Percentiles rank a stretch among this genome's conserved stretches.
Conservation (phyloP, 2,329 filamentous ascomycete genomes). For the Xylaria sp. region DNA sequence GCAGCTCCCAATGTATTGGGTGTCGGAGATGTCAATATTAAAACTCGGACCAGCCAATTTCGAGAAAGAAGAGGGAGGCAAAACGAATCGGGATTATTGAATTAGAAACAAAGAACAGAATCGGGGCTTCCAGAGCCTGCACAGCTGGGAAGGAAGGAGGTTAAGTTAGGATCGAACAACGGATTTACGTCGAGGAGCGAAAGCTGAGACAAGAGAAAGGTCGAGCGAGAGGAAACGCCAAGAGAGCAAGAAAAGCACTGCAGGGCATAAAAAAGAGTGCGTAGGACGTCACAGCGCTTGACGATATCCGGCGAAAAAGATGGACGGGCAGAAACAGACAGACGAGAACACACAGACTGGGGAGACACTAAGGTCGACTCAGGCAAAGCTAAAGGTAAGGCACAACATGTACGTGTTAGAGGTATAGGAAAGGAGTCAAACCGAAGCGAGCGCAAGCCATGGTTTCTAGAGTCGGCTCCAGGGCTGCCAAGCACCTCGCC, state of each 20-base stretch:
- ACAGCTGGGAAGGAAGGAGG: constrained; percentile 17
- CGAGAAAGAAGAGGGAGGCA: constrained; percentile 1
- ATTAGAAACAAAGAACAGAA: constrained; percentile 18
- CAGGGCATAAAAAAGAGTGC: background rate
- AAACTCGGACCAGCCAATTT: constrained; percentile 20
- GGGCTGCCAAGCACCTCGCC: background rate
- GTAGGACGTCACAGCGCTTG: constrained; percentile 16
- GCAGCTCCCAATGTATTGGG: constrained; percentile 20
- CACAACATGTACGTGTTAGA: no score
- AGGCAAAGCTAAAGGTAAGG: no score
- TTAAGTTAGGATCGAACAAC: constrained; percentile 6
- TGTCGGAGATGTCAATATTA: constrained; percentile 22
- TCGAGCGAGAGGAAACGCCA: constrained; percentile 3
- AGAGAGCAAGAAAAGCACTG: constrained; percentile 3
- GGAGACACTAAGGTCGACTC: no score
- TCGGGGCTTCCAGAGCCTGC: constrained; percentile 29
- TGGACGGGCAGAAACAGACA: background rate
- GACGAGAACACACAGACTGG: constrained; percentile 8
- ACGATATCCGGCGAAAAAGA: background rate
- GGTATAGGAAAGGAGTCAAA: background rate
- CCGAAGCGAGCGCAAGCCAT: no score
- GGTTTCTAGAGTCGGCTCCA: no score
- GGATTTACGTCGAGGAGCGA: constrained; percentile 18
- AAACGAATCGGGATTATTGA: constrained; percentile 9
- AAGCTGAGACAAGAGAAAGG: constrained; percentile 19